Conservation (phyloP, 352 stramenopile genomes). For the Elongisporangium prolatum region DNA sequence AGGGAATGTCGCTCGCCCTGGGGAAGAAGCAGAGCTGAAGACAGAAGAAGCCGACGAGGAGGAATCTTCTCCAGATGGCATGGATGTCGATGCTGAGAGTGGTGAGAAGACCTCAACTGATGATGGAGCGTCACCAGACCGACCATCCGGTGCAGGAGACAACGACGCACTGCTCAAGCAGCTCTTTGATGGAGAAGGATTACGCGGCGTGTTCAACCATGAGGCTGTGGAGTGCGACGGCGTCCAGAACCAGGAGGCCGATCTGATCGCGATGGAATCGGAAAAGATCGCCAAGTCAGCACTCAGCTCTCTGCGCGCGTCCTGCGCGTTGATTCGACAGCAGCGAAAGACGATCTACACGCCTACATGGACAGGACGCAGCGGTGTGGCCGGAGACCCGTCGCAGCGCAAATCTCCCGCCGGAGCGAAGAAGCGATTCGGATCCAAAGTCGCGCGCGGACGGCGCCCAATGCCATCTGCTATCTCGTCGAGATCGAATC, state of each 20-base stretch:
- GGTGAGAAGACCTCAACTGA: background rate
- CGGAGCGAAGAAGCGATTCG: conserved; percentile 25
- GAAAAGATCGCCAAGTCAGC: conserved; percentile 87
- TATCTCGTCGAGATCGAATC: conserved; percentile 13
- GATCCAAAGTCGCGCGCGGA: conserved; percentile 28
- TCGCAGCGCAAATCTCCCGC: conserved; percentile 23
- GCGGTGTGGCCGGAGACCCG: conserved; percentile 62
- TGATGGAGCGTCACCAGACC: conserved; percentile 3
- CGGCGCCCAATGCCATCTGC: conserved; percentile 1
- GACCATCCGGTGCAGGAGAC: conserved; percentile 24
- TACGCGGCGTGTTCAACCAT: conserved; percentile 96
- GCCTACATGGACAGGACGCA: conserved; percentile 74
- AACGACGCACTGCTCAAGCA: conserved; percentile 88
- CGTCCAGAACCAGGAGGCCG: conserved; percentile 84
- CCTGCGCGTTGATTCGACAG: conserved; percentile 65
- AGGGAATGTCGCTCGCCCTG: conserved; percentile 73
- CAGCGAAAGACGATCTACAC: conserved; percentile 60
- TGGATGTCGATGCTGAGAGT: background rate
- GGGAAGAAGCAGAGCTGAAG: conserved; percentile 13
- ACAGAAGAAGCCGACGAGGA: conserved; percentile 18
- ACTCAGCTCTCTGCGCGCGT: conserved; percentile 73
- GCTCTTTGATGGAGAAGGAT: conserved; percentile 87
- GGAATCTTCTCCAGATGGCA: conserved; percentile 5
- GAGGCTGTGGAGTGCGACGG: conserved; percentile 88
- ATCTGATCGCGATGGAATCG: conserved; percentile 91